Base-by-base conservation (phyloP, 768 basidiomycete genomes). In the Pulveroboletus ravenelii region DNA sequence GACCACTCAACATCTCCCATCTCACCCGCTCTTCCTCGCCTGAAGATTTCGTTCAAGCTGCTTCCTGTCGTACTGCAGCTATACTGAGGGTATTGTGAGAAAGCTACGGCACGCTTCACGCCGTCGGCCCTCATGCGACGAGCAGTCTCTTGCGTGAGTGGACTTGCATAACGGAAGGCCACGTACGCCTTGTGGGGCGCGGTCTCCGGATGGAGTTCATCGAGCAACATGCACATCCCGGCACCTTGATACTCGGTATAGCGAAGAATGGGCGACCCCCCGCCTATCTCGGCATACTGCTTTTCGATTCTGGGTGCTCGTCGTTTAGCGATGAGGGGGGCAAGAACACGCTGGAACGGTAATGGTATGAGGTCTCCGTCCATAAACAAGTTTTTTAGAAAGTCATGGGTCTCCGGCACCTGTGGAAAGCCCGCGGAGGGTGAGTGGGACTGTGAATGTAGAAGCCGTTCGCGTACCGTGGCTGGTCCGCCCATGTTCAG, bases 401-500 rank as follows among this genome's bases (percentile, higher is more conserved):
- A 99, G 69, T 87, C 85, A 63, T 92, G 78, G 7, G 96, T 97
- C 73, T 97, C 95, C 5, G 85, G 74, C 37, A 96, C 87, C 92
- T 96, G 61, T 15, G 41, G 27, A 39, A 60, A 43, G 41, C 13
- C 13, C 12, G 10, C 34, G 25, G 36, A 13, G 25, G 57, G 46
- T 54, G 48, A 54, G 44, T 46, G 15, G 4, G 37, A 6, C 23
- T 17, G 14, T 15, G 13, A 30, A 38, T 25, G 1, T 13, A 20
- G 40, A 23, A 44, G 35, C 27, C n/a, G 41, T 44, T 32, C 34
- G 72, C 81, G 60, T 62, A 93, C 92, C 50, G 92, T 94, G 45
- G 89, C 81, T 20, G 95, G 96, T 2, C 96, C 96, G 39, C 96
- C 96, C 96, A 99, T 99, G 70, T 98, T 99, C 73, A 99, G 75